Percentiles rank a stretch among this genome's conserved stretches.
These are phyloP conservation scores for Fragaria nilgerrensis DNA, from an alignment of 306 rosid species.

Conservation along the genomic window DNA sequence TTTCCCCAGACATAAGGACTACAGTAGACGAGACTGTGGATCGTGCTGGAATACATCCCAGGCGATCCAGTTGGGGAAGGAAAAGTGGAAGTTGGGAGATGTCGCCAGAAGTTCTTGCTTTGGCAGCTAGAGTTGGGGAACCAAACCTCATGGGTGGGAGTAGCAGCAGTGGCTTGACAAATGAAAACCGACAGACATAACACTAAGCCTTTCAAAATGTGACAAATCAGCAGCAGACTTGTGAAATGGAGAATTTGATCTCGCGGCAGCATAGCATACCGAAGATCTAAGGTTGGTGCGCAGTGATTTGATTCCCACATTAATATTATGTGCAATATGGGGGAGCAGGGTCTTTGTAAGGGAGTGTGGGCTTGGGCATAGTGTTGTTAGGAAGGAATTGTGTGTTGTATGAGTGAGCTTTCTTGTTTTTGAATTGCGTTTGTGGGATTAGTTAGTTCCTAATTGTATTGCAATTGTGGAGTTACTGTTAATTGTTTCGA, in stretches of 20 bases:
- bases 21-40: constrained; percentile 64
- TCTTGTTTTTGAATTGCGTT: constrained; percentile 38
- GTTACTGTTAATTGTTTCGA: constrained; percentile 15
- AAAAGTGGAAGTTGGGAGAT: constrained; percentile 99
- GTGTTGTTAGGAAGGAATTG: constrained; percentile 48
- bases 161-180: constrained; percentile 50
- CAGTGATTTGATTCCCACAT: constrained; percentile 34
- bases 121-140: constrained; percentile 86
- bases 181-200: constrained; percentile 34
- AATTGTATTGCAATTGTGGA: constrained; percentile 38
- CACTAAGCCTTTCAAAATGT: constrained; percentile 5
- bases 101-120: constrained; percentile 96
- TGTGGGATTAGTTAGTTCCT: constrained; percentile 41
- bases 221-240: constrained; percentile 7
- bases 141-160: constrained; percentile 61
- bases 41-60: constrained; percentile 73
- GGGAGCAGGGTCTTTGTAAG: constrained; percentile 43
- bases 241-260: constrained; percentile 28
- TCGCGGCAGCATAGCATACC: constrained; percentile 23
- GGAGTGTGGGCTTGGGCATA: constrained; percentile 42
- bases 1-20: constrained; percentile 73
- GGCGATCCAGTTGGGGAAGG: constrained; percentile 98
- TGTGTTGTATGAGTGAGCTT: constrained; percentile 63
- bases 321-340: constrained; percentile 48
- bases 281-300: constrained; percentile 27